A percentile compares a stretch with the other conserved stretches of the same genome.
Conservation (phyloP, 768 basidiomycete genomes). For the Podaxis sp. region DNA sequence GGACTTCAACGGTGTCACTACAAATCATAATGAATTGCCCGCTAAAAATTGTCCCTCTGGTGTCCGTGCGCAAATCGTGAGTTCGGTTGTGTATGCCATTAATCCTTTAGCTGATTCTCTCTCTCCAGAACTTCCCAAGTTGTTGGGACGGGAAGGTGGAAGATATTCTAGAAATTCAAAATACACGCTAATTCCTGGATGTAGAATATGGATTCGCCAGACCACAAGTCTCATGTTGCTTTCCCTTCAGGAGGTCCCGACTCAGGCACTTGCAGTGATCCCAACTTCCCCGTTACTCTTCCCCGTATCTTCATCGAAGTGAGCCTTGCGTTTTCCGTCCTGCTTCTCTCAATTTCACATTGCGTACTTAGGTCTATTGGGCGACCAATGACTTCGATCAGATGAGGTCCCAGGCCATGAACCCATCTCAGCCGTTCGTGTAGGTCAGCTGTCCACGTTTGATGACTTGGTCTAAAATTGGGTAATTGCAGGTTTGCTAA, state of each 20-base stretch:
- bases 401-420: slow-evolving; percentile 41
- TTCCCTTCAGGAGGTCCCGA: slow-evolving; percentile 49
- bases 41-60: slow-evolving; percentile 42
- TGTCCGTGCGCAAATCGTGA: slow-evolving; percentile 49
- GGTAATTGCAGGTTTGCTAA: slow-evolving; percentile 37
- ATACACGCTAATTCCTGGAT: background rate
- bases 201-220: slow-evolving; percentile 45
- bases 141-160: slow-evolving; percentile 57
- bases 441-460: slow-evolving; percentile 26
- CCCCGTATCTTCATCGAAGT: slow-evolving; percentile 56
- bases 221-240: slow-evolving; percentile 54
- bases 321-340: background rate
- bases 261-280: slow-evolving; percentile 47
- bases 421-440: slow-evolving; percentile 53
- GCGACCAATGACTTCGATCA: slow-evolving; percentile 34
- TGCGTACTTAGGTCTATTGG: slow-evolving; percentile 45
- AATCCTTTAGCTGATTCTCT: background rate
- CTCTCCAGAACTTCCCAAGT: slow-evolving; percentile 49
- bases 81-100: slow-evolving; percentile 18
- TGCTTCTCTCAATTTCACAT: background rate
- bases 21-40: slow-evolving; percentile 39
- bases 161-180: background rate
- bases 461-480: background rate
- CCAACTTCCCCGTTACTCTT: slow-evolving; percentile 42
- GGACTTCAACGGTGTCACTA: slow-evolving; percentile 42